Evolutionary conservation across 768 basidiomycete genomes (phyloP).

Genomic region (Trametes cubensis): DNA sequence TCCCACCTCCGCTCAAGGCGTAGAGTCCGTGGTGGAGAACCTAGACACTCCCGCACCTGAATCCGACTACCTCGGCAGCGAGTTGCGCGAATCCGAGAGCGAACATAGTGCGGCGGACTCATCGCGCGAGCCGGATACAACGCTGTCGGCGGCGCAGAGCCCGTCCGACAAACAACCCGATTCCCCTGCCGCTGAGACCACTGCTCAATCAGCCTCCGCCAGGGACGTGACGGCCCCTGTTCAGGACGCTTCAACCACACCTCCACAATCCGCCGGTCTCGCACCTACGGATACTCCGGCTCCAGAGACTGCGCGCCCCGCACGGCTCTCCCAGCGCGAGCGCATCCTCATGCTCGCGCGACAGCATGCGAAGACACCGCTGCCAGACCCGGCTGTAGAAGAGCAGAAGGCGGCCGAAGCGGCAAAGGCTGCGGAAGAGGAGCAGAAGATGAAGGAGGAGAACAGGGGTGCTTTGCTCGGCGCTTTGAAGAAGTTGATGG

Average conservation of each 20-base stretch:
- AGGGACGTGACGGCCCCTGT: too few relatives aligned
- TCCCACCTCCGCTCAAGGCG: too few relatives aligned
- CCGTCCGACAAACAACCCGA: not conserved
- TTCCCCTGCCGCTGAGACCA: not conserved
- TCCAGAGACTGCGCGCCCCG: not conserved
- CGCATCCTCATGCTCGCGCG: constrained; percentile 31
- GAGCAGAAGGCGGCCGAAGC: constrained; percentile 12
- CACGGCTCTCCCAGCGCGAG: constrained; percentile 20
- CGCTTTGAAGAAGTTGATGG: constrained; percentile 28
- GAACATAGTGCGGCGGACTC: not conserved
- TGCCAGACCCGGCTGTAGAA: constrained; percentile 17
- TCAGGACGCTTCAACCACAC: too few relatives aligned
- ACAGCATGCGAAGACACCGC: constrained; percentile 24
- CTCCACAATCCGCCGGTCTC: too few relatives aligned
- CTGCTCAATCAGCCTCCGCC: not conserved
- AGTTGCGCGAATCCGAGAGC: not conserved
- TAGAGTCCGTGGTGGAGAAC: not conserved
- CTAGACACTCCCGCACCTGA: not conserved
- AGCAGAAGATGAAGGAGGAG: constrained; percentile 6
- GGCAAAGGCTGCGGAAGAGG: not conserved
- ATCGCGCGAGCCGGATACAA: not conserved
- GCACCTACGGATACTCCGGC: not conserved
- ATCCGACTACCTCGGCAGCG: not conserved
- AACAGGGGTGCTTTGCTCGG: constrained; percentile 17
- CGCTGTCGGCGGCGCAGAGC: not conserved